These are phyloP conservation scores for Aegilops umbellulata DNA, from an alignment of 176 grass and related monocot species.

Conservation along the genomic window DNA sequence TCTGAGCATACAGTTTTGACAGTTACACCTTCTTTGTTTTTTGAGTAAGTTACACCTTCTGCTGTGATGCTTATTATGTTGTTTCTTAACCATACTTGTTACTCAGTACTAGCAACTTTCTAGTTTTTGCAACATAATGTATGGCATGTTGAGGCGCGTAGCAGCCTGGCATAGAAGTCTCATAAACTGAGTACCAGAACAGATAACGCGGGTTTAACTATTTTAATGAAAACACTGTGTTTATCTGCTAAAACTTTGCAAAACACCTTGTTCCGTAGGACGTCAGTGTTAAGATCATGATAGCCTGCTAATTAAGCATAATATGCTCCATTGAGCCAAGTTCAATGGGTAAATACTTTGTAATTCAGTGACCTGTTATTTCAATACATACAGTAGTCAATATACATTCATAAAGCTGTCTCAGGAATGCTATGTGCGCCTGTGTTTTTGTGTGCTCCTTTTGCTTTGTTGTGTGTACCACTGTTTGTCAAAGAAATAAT, in stretches of 20 bases:
- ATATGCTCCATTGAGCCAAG: background rate
- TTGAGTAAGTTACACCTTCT: background rate
- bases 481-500: conserved; percentile 11
- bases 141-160: background rate
- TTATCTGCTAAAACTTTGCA: background rate
- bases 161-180: background rate
- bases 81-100: background rate
- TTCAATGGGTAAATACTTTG: background rate
- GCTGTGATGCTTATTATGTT: conserved; percentile 4
- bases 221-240: background rate
- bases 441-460: background rate
- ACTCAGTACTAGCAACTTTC: background rate
- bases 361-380: background rate
- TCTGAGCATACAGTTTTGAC: conserved; percentile 21
- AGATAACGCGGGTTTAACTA: background rate
- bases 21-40: background rate
- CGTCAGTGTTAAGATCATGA: background rate
- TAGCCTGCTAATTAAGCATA: background rate
- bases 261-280: background rate
- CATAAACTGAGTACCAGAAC: conserved; percentile 19
- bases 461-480: background rate
- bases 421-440: background rate
- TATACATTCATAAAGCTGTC: background rate
- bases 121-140: conserved; percentile 12
- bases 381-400: background rate